Evolutionary conservation across 2,329 filamentous ascomycete genomes (phyloP), one percentile per base, ranked within the genome.

Genomic region (Orbilia oligospora): DNA sequence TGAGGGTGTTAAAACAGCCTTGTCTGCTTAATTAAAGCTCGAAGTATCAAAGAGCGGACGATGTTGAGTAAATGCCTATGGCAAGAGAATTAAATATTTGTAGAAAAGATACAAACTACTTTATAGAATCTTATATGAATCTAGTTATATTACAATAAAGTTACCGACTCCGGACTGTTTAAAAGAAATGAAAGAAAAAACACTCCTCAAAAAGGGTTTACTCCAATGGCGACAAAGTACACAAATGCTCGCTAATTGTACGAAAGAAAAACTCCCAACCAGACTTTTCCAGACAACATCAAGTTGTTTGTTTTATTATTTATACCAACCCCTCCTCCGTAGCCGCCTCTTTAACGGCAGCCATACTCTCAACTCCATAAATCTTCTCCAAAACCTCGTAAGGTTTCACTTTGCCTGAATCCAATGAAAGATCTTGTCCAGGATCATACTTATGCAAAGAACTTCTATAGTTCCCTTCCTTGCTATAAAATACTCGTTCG

Each of bases 401-500:
- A 12, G 36, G 22, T 5, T 18, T 36, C 6, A 67, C 14, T 3
- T n/a, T 66, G 18, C 12, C 1, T 22, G 16, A 41, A 38, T 22
- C 38, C 16, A 20, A 18, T 1, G 16, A 36, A 5, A 72, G 65
- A 1, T 56, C 27, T 16, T 64, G 16, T 5, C 75, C 75, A 4
- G 75, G 75, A 22, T 78, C 75, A 38, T 72, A 78, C 49, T 55
- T 58, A 30, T 78, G 75, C 22, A 78, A 22, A 6, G 67, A 68
- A 24, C 75, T 78, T 46, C 75, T 41, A 16, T 55, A 46, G 2
- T 0, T 44, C n/a, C 55, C 75, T 14, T 72, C 68, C 12, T 65
- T 71, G 30, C 75, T 78, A 46, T 78, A 78, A 30, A 78, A 78
- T 12, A 78, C 24, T 20, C 68, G 49, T 18, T 78, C 75, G 14